Percentiles rank a stretch among this genome's conserved stretches.
phyloP scores from a whole-genome alignment of 2,329 filamentous ascomycete species.

The Aspergillus sp. region DNA sequence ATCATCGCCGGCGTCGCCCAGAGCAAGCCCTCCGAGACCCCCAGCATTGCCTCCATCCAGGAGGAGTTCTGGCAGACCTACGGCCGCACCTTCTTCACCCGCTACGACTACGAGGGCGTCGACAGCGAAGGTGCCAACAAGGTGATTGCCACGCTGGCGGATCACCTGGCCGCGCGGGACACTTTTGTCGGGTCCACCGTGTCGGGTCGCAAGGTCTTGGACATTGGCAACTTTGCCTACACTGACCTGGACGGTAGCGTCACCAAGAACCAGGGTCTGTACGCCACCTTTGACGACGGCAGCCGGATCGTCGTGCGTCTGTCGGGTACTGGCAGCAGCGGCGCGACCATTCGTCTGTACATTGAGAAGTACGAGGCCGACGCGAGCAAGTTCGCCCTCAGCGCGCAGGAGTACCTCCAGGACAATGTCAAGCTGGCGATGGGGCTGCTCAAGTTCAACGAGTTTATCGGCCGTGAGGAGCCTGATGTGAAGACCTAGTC shows the following conservation, averaged over 20 bases:
- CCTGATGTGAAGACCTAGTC: conserved; percentile 90
- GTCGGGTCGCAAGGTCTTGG: conserved; percentile 75
- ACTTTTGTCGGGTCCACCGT: conserved; percentile 84
- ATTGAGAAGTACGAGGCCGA: conserved; percentile 93
- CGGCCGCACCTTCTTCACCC: conserved; percentile 97
- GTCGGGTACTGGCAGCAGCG: conserved; percentile 91
- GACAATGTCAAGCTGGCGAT: conserved; percentile 84
- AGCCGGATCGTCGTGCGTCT: conserved; percentile 93
- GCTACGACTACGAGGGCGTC: conserved; percentile 96
- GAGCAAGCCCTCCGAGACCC: conserved; percentile 72
- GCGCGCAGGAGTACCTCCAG: conserved; percentile 91
- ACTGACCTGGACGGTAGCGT: conserved; percentile 97
- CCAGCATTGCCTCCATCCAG: conserved; percentile 94
- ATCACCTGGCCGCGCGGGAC: conserved; percentile 67
- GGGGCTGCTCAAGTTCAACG: conserved; percentile 84
- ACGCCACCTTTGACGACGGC: conserved; percentile 88
- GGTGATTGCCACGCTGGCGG: conserved; percentile 76
- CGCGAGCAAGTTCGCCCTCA: conserved; percentile 69
- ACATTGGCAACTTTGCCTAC: conserved; percentile 96
- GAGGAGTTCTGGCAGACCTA: conserved; percentile 96
- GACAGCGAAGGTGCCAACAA: conserved; percentile 88
- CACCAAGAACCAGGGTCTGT: conserved; percentile 93
- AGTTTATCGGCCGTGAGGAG: conserved; percentile 87
- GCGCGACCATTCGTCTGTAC: conserved; percentile 94
- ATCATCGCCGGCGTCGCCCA: conserved; percentile 93